Conservation (phyloP, 495 filamentous ascomycete genomes). For the Neurospora pannonica region DNA sequence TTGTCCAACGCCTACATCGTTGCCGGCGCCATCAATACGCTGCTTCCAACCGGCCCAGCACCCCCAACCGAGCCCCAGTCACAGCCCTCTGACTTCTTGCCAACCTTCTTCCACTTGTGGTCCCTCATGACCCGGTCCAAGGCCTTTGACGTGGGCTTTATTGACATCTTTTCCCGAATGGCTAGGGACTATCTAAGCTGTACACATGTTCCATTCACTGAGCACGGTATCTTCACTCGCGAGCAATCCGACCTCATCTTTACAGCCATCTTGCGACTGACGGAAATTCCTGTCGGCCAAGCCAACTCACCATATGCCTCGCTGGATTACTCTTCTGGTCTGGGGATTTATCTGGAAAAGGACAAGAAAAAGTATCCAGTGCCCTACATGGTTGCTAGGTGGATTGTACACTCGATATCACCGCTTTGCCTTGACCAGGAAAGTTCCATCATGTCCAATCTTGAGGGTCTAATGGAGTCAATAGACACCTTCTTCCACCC, state of each 20-base stretch:
- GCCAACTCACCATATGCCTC: slow-evolving; percentile 86
- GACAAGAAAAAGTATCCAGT: slow-evolving; percentile 89
- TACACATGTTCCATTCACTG: slow-evolving; percentile 67
- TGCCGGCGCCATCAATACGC: slow-evolving; percentile 68
- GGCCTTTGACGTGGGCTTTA: slow-evolving; percentile 72
- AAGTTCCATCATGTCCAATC: slow-evolving; percentile 69
- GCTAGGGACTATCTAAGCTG: slow-evolving; percentile 72
- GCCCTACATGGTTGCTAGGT: slow-evolving; percentile 85
- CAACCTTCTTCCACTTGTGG: slow-evolving; percentile 93
- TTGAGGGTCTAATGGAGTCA: slow-evolving; percentile 90
- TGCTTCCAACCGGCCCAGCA: slow-evolving; percentile 78
- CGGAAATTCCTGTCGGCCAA: slow-evolving; percentile 96
- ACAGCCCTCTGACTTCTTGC: slow-evolving; percentile 73
- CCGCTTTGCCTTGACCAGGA: slow-evolving; percentile 69
- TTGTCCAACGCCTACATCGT: slow-evolving; percentile 84
- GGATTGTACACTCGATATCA: slow-evolving; percentile 90
- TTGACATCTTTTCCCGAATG: slow-evolving; percentile 82
- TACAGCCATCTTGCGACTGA: slow-evolving; percentile 76
- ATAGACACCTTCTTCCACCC: slow-evolving; percentile 99
- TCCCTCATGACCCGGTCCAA: slow-evolving; percentile 85
- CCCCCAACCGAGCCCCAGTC: slow-evolving; percentile 61
- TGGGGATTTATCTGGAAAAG: slow-evolving; percentile 77
- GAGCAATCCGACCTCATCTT: slow-evolving; percentile 92
- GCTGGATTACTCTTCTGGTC: slow-evolving; percentile 72
- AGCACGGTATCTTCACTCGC: slow-evolving; percentile 82